Conservation (phyloP, 805 yeast species). For the Candida ovalis region DNA sequence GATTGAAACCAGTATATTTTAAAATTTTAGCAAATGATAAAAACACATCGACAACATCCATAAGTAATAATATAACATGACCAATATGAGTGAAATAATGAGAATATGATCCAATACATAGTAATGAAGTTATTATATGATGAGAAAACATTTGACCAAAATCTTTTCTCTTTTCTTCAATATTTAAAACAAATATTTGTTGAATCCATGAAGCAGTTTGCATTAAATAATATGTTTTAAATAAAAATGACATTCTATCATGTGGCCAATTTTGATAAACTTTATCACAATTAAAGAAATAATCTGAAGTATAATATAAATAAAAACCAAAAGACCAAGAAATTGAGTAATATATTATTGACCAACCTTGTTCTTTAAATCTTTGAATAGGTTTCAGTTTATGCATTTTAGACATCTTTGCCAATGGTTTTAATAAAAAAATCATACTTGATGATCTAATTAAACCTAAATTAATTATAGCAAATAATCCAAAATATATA, state of each 20-base stretch:
- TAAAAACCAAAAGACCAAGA: constrained; percentile 56
- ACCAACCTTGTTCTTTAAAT: constrained; percentile 89
- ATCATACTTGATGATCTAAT: constrained; percentile 60
- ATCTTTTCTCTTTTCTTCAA: constrained; percentile 80
- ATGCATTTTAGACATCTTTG: constrained; percentile 41
- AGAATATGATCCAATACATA: constrained; percentile 68
- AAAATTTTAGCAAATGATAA: constrained; percentile 72
- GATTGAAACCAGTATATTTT: constrained; percentile 62
- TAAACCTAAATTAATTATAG: constrained; percentile 54
- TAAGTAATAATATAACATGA: constrained; percentile 67
- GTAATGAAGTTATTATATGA: constrained; percentile 72
- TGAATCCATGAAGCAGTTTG: constrained; percentile 79
- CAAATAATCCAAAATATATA: constrained; percentile 46
- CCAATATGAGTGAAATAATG: constrained; percentile 75
- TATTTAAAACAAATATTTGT: constrained; percentile 69
- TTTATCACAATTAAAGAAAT: constrained; percentile 53
- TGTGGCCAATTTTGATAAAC: constrained; percentile 77
- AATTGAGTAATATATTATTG: constrained; percentile 51
- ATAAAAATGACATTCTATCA: constrained; percentile 43
- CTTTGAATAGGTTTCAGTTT: constrained; percentile 53
- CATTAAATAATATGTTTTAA: constrained; percentile 68
- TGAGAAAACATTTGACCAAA: constrained; percentile 83
- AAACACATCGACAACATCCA: constrained; percentile 80
- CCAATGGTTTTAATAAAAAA: constrained; percentile 54
- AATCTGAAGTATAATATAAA: constrained; percentile 54